These are phyloP conservation scores for Rehmannia glutinosa DNA, from an alignment of 257 asterid genomes.

Conservation along the genomic window DNA sequence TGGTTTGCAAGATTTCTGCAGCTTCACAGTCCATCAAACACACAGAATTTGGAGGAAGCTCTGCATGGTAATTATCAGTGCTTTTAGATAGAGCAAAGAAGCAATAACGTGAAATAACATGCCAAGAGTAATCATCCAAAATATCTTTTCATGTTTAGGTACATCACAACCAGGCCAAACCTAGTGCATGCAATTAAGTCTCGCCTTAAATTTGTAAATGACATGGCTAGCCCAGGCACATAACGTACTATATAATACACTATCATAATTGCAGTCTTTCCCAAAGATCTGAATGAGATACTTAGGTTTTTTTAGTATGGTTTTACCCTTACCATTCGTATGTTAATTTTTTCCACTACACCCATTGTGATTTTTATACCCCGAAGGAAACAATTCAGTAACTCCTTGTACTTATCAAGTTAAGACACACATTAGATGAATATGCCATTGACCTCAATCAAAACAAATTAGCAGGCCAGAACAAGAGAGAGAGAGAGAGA, in stretches of 20 bases:
- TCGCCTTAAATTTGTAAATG: conserved; percentile 4
- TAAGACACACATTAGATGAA: too few species aligned
- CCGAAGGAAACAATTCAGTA: not conserved
- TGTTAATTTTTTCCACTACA: not conserved
- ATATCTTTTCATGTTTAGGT: not conserved
- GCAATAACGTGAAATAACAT: conserved; percentile 1
- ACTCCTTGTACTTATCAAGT: not conserved
- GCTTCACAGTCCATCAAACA: conserved; percentile 96
- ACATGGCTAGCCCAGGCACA: not conserved
- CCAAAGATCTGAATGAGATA: not conserved
- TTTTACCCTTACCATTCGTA: not conserved
- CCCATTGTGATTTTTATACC: not conserved
- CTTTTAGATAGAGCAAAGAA: conserved; percentile 15
- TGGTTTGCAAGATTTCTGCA: conserved; percentile 64
- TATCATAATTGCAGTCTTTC: not conserved
- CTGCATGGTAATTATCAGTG: conserved; percentile 40
- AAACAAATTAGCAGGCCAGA: too few species aligned
- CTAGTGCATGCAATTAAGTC: conserved; percentile 2
- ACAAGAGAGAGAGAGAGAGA: too few species aligned
- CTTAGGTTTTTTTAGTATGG: not conserved
- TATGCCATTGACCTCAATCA: too few species aligned
- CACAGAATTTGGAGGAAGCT: conserved; percentile 45
- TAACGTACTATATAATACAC: not conserved
- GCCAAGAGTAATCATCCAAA: not conserved
- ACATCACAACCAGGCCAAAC: not conserved